Evolutionary conservation across 2,329 filamentous ascomycete species (phyloP).

Genomic region (Coniochaeta ligniaria): DNA sequence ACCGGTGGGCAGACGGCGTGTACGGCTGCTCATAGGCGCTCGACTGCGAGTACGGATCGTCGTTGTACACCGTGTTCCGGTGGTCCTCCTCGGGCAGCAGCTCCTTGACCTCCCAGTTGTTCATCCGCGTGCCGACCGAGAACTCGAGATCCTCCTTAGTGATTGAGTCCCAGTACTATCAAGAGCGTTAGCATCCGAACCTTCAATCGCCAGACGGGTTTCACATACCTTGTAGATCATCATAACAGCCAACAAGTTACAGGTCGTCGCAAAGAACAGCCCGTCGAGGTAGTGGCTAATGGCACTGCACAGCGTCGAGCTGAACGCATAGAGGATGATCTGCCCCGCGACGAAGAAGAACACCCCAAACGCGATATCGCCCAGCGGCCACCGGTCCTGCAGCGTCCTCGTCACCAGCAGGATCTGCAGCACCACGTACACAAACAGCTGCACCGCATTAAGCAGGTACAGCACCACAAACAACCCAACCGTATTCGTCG

Average conservation of each 20-base stretch:
- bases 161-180: slow-evolving; percentile 96
- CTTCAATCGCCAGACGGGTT: background rate
- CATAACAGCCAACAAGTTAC: slow-evolving; percentile 93
- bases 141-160: slow-evolving; percentile 98
- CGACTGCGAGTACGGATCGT: slow-evolving; percentile 56
- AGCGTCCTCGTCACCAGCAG: slow-evolving; percentile 83
- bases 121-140: slow-evolving; percentile 87
- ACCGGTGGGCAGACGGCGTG: slow-evolving; percentile 34
- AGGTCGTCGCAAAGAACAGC: slow-evolving; percentile 87
- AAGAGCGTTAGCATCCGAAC: background rate
- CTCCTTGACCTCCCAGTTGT: slow-evolving; percentile 98
- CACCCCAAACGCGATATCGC: slow-evolving; percentile 82
- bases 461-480: slow-evolving; percentile 90
- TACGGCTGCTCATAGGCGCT: slow-evolving; percentile 46
- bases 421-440: slow-evolving; percentile 84
- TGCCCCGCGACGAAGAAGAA: slow-evolving; percentile 91
- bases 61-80: slow-evolving; percentile 63
- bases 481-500: slow-evolving; percentile 78
- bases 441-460: slow-evolving; percentile 76
- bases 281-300: slow-evolving; percentile 92
- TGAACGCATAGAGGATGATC: slow-evolving; percentile 87
- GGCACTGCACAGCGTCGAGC: slow-evolving; percentile 72
- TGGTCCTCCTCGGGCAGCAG: slow-evolving; percentile 70
- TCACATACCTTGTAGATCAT: slow-evolving; percentile 90
- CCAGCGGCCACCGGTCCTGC: slow-evolving; percentile 91